Evolutionary conservation across 2,329 filamentous ascomycete genomes (phyloP), one percentile per base, ranked within the genome.

Genomic region (Amauroascus niger): DNA sequence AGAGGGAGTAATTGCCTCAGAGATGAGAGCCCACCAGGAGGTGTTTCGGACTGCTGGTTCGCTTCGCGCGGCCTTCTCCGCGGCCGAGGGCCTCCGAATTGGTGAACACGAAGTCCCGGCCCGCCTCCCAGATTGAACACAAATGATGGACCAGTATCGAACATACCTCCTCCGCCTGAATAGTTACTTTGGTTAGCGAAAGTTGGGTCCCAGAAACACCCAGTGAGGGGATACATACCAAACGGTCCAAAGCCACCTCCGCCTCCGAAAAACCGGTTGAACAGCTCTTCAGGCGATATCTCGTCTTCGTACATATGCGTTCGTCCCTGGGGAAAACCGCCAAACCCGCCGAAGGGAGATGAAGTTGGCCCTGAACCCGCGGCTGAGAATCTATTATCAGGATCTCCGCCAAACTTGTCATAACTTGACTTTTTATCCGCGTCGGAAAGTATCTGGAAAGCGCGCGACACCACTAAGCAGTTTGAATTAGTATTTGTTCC

Each of bases 221-320:
- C 24, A 30, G 8, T 7, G 14, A 1, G 8, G 13, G 41, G 14
- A 37, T 57, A 67, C 69, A 72, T 80, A 73, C 86, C 85, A 65
- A 87, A 83, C 14, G 80, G 79, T 51, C 82, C 82, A 55, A 85
- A 82, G 46, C 44, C 44, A 6, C 71, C 71, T 20, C 37, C 40
- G 60, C 87, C 89, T 46, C 88, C 88, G 74, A 98, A 98, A 79
- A 98, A 98, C 59, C 91, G 82, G 67, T 91, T 84, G 74, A 98
- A 98, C 76, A 98, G 81, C 71, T 98, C 93, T 70, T 98, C 93
- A 0, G 93, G 90, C 52, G 87, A 95, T 62, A 98, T 87, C 67
- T 97, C 91, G 57, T 93, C 89, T 53, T 93, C 87, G 71, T 86
- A 95, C 76, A 84, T 83, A 14, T 79, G 77, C 32, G 69, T 75